Evolutionary conservation across 2,329 filamentous ascomycete genomes (phyloP), one percentile per base, ranked within the genome.

Genomic region (Rutstroemia sp.): DNA sequence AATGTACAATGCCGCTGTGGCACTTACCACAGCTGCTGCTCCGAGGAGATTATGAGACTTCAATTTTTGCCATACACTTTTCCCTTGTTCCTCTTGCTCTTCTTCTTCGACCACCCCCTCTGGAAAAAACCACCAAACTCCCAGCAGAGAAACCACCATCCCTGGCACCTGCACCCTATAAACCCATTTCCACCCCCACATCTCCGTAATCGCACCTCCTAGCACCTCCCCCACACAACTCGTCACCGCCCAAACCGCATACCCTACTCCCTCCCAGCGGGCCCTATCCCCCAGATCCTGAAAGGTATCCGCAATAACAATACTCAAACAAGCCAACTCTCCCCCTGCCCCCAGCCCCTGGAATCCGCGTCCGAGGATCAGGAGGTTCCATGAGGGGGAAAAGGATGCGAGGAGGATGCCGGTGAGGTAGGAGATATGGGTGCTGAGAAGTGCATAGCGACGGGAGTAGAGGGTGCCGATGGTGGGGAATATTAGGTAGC

Each of bases 101-200:
- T 6, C 38, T 14, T 17, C 38, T 21, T 17, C 40, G 2, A 45
- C 40, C 40, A 44, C 9, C 19, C 40, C 40, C 16, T 4, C 17
- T 19, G 47, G 47, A 7, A 49, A 50, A 16, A 39, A 49, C 16
- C 3, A 8, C 30, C 8, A 49, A 39, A 49, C 16, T 6, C 19
- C 30, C 8, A 49, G 5, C 8, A 49, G 6, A 2, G 47, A 81
- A 16, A 30, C 14, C 21, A 25, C 19, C 9, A 38, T 38, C 7
- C 27, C 27, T 23, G 48, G 48, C 2, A 50, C n/a, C 30, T 50
- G 48, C 5, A 50, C 14, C 9, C 27, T 10, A 39, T 49, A 50
- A 12, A 50, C 21, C 48, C 48, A 50, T 4, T 34, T 30, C 48
- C 30, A 50, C 4, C 48, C 34, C 16, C n/a, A 19, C 5, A 16